A percentile compares a stretch with the other conserved stretches of the same genome.
Conservation (phyloP, 192 early-diverging fungal genomes). For the Tieghemiomyces parasiticus region DNA sequence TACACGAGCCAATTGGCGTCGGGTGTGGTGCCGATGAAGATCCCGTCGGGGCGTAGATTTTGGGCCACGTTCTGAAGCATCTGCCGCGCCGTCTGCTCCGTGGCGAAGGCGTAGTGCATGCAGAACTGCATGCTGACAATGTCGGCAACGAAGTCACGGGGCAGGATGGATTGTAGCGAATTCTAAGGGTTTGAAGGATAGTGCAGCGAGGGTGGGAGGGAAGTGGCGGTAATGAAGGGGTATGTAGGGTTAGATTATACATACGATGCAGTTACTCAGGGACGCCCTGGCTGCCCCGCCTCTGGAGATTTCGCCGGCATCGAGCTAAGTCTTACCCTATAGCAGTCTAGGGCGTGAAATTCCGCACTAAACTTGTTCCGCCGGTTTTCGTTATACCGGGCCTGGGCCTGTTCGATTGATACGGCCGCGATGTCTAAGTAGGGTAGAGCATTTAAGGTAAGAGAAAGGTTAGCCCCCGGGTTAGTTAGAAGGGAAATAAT, state of each 20-base stretch:
- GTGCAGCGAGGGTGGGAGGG: too few species aligned
- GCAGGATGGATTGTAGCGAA: constrained; percentile 34
- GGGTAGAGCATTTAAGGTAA: constrained; percentile 1
- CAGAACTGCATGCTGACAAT: constrained; percentile 95
- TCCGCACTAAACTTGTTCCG: constrained; percentile 45
- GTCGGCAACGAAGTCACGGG: constrained; percentile 44
- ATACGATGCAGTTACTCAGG: too few species aligned
- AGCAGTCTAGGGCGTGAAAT: constrained; percentile 83
- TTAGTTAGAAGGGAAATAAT: too few species aligned
- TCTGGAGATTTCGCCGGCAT: neutral
- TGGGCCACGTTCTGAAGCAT: constrained; percentile 67
- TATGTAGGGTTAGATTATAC: too few species aligned
- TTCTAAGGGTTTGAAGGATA: too few species aligned
- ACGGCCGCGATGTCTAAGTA: constrained; percentile 69
- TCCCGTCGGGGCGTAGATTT: constrained; percentile 53
- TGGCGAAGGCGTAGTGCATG: constrained; percentile 88
- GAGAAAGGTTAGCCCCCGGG: too few species aligned
- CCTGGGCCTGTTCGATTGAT: constrained; percentile 67
- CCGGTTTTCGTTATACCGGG: constrained; percentile 39
- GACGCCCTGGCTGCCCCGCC: too few species aligned
- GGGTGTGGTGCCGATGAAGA: constrained; percentile 87
- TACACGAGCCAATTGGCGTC: constrained; percentile 84
- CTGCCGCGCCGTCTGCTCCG: constrained; percentile 60
- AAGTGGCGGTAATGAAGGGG: too few species aligned
- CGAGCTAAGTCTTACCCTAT: constrained; percentile 30